Evolutionary conservation across 2,329 filamentous ascomycete genomes (phyloP).

Genomic region (Aspergillus fructus): DNA sequence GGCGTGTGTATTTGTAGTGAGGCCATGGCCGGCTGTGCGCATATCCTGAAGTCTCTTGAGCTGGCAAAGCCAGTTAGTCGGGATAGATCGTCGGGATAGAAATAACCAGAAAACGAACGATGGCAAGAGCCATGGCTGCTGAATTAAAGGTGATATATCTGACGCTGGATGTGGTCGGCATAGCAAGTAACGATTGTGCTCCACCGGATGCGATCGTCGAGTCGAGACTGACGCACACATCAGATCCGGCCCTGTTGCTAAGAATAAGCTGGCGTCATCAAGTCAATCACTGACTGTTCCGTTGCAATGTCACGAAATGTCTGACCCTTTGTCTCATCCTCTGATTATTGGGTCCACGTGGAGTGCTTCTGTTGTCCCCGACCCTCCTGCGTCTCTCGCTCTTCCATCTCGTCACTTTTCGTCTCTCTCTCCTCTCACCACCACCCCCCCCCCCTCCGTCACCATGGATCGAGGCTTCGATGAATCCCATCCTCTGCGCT

Average conservation of each 20-base stretch:
- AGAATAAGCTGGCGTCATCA: neutral
- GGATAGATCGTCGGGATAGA: neutral
- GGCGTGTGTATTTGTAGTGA: neutral
- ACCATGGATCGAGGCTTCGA: neutral
- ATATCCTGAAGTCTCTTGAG: neutral
- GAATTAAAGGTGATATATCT: too few species aligned
- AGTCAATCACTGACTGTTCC: neutral
- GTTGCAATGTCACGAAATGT: neutral
- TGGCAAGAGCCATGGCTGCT: too few species aligned
- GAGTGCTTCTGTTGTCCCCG: neutral
- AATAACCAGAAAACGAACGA: too few species aligned
- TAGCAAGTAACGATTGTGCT: neutral
- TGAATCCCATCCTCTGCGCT: neutral
- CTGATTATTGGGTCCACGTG: neutral
- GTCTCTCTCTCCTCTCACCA: neutral
- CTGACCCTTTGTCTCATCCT: neutral
- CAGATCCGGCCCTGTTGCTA: neutral
- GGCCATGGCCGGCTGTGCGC: neutral
- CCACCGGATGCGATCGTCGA: neutral
- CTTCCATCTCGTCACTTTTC: neutral
- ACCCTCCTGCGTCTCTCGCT: neutral
- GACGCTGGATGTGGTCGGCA: neutral
- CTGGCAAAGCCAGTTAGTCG: neutral
- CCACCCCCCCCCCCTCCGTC: neutral
- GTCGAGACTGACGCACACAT: neutral